Evolutionary conservation across 1,284 basidiomycete species (phyloP).

Genomic region (Ustilago crameri): DNA sequence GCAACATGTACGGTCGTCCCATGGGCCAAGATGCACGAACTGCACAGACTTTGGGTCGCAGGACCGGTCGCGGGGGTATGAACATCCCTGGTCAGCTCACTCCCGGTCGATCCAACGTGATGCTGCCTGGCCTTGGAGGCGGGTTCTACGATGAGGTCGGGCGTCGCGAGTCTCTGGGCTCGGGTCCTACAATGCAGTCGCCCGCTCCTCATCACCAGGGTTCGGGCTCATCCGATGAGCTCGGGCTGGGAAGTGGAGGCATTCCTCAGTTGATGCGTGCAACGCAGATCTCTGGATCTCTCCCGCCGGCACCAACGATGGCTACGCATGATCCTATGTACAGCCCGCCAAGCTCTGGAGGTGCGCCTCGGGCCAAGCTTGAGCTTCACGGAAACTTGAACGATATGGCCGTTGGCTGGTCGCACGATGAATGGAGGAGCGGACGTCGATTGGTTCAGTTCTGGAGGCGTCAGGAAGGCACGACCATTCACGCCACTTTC

Average conservation of each 20-base stretch:
- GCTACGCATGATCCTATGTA: slow-evolving; percentile 38
- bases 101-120: slow-evolving; percentile 30
- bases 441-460: slow-evolving; percentile 72
- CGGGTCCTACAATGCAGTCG: slow-evolving; percentile 34
- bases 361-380: slow-evolving; percentile 54
- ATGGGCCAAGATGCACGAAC: slow-evolving; percentile 33
- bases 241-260: slow-evolving; percentile 24
- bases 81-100: slow-evolving; percentile 30
- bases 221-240: slow-evolving; percentile 36
- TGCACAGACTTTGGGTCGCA: slow-evolving; percentile 30
- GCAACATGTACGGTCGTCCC: slow-evolving; percentile 32
- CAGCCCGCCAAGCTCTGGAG: slow-evolving; percentile 41
- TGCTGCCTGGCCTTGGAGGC: slow-evolving; percentile 34
- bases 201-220: slow-evolving; percentile 28
- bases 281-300: slow-evolving; percentile 38
- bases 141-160: slow-evolving; percentile 33
- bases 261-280: slow-evolving; percentile 50
- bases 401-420: slow-evolving; percentile 72
- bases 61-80: slow-evolving; percentile 35
- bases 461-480: slow-evolving; percentile 71
- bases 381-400: slow-evolving; percentile 70
- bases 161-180: slow-evolving; percentile 38
- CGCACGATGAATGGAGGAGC: slow-evolving; percentile 71
- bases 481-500: slow-evolving; percentile 71
- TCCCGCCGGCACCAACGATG: slow-evolving; percentile 23